A percentile compares a stretch with the other conserved stretches of the same genome.
Evolutionary conservation across 441 rosid genomes (phyloP).

Genomic region (Isatis lusitanica): DNA sequence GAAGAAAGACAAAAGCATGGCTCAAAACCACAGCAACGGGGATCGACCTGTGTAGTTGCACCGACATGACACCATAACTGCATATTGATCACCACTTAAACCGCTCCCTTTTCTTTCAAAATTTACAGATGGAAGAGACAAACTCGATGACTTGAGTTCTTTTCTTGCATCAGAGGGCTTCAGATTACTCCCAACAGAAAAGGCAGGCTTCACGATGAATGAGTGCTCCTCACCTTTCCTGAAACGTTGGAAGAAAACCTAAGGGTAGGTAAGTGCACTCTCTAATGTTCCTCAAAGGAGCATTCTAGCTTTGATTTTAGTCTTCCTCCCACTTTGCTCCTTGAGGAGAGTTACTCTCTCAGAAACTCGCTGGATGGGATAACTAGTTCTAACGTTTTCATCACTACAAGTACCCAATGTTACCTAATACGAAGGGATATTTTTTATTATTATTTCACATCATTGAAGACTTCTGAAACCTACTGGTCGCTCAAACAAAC

Average conservation of each 20-base stretch:
- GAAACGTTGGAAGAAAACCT: constrained; percentile 33
- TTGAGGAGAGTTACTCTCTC: constrained; percentile 8
- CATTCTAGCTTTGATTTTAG: constrained; percentile 15
- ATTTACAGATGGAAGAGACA: constrained; percentile 49
- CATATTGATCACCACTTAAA: constrained; percentile 61
- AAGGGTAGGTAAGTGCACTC: constrained; percentile 25
- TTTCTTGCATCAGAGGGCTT: constrained; percentile 54
- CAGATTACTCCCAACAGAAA: constrained; percentile 58
- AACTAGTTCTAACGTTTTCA: constrained; percentile 6
- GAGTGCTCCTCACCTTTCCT: constrained; percentile 99
- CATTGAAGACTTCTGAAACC: constrained; percentile 5
- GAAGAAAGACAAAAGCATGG: constrained; percentile 24
- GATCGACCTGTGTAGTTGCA: constrained; percentile 83
- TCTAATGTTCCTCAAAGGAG: constrained; percentile 10
- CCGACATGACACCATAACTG: constrained; percentile 87
- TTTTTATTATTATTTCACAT: neutral
- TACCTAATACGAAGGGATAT: constrained; percentile 2
- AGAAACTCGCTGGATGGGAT: neutral
- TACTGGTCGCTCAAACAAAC: constrained; percentile 34
- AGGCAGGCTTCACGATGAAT: constrained; percentile 81
- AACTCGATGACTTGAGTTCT: constrained; percentile 46
- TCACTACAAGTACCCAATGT: constrained; percentile 15
- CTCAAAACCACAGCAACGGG: constrained; percentile 13
- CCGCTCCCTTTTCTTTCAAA: constrained; percentile 52
- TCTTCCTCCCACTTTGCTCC: constrained; percentile 1